Evolutionary conservation across 192 early-diverging fungal genomes (phyloP).

Genomic region (Backusella morwellensis): DNA sequence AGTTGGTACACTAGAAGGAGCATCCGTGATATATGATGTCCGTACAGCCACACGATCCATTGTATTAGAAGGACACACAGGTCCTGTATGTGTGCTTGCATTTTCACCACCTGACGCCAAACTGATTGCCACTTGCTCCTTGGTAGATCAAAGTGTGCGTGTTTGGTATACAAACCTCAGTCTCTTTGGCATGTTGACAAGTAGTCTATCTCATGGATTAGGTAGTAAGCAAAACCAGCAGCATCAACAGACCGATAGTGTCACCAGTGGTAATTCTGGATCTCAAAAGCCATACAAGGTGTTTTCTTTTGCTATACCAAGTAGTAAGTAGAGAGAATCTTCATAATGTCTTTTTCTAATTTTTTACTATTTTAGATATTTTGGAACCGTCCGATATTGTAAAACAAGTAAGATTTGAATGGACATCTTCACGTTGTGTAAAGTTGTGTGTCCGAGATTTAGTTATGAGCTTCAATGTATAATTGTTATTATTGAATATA

Average conservation of each 20-base stretch:
- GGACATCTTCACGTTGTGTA: slow-evolving; percentile 46
- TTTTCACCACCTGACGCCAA: slow-evolving; percentile 78
- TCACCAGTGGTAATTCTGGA: slow-evolving; percentile 13
- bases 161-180: slow-evolving; percentile 75
- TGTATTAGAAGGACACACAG: slow-evolving; percentile 76
- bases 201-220: slow-evolving; percentile 22
- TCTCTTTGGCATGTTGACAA: slow-evolving; percentile 68
- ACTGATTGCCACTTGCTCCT: slow-evolving; percentile 67
- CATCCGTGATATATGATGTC: slow-evolving; percentile 76
- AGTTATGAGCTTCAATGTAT: slow-evolving; percentile 62
- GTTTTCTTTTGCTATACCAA: slow-evolving; percentile 37
- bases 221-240: neutral
- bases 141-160: slow-evolving; percentile 65
- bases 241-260: neutral
- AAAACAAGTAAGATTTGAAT: slow-evolving; percentile 45
- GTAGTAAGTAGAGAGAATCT: slow-evolving; percentile 19
- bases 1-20: slow-evolving; percentile 74
- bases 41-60: slow-evolving; percentile 76
- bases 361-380: neutral
- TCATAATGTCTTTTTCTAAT: neutral
- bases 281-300: slow-evolving; percentile 45
- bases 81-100: slow-evolving; percentile 61
- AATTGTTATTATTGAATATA: slow-evolving; percentile 7
- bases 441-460: slow-evolving; percentile 48
- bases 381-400: slow-evolving; percentile 34